These are phyloP conservation scores for Aquilaria agallochum DNA, from an alignment of 441 rosid genomes.

Conservation along the genomic window DNA sequence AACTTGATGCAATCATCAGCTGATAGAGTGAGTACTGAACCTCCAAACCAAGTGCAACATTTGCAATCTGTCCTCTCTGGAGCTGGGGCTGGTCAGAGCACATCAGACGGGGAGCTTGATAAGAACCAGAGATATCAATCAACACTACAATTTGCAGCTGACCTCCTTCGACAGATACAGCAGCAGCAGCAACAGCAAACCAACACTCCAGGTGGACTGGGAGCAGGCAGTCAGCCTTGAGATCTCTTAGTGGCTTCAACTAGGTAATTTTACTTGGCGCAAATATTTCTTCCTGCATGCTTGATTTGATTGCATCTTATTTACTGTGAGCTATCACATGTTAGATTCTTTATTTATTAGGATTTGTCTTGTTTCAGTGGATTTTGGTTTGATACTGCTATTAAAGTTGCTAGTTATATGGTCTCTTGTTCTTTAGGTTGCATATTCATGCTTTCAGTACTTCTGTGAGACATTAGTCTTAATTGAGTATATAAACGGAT, in stretches of 20 bases:
- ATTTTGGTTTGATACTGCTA: too few species aligned
- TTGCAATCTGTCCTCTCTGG: constrained; percentile 47
- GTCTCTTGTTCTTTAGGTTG: too few species aligned
- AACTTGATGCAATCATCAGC: constrained; percentile 34
- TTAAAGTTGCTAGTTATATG: too few species aligned
- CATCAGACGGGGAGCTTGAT: constrained; percentile 63
- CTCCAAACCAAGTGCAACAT: constrained; percentile 45
- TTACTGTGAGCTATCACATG: too few species aligned
- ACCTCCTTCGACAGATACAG: constrained; percentile 86
- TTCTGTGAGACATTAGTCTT: too few species aligned
- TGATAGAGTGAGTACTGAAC: constrained; percentile 41
- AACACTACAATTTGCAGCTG: constrained; percentile 91
- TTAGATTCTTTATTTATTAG: too few species aligned
- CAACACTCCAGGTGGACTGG: constrained; percentile 42
- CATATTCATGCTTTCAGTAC: too few species aligned
- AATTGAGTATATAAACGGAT: too few species aligned
- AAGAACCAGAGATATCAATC: constrained; percentile 91
- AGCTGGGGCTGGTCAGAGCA: constrained; percentile 33
- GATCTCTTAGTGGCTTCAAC: constrained; percentile 13
- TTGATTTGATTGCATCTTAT: constrained; percentile 5
- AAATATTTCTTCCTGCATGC: constrained; percentile 12
- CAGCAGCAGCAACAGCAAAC: constrained; percentile 52
- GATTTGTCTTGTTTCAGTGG: too few species aligned
- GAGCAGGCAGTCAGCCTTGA: constrained; percentile 50
- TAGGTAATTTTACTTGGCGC: constrained; percentile 39